phyloP scores from a whole-genome alignment of 768 basidiomycete species.

The Paxillus involutus region DNA sequence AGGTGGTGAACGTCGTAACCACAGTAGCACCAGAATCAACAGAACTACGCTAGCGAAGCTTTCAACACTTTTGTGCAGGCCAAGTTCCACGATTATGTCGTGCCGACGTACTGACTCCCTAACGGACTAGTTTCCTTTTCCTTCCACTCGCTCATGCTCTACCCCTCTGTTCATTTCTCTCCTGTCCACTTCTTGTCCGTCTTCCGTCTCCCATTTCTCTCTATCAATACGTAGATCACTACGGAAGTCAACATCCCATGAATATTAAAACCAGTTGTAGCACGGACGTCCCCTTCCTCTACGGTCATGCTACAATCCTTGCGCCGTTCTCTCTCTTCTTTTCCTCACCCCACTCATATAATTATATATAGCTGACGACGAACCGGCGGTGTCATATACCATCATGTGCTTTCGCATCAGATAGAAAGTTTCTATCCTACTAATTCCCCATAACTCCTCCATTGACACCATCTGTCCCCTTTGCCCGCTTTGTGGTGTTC shows the following conservation, averaged over 20 bases:
- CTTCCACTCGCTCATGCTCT: background rate
- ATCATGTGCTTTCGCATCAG: no score
- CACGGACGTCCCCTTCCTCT: background rate
- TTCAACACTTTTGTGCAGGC: conserved; percentile 16
- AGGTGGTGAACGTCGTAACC: no score
- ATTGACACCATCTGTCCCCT: no score
- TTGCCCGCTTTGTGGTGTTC: no score
- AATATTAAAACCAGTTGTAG: background rate
- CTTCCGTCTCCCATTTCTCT: background rate
- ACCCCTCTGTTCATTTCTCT: background rate
- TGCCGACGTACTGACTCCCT: no score
- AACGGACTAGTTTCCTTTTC: background rate
- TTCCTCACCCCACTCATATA: background rate
- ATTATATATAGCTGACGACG: background rate
- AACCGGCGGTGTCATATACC: background rate
- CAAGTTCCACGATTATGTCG: conserved; percentile 36
- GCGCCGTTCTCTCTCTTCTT: background rate
- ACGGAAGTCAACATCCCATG: background rate
- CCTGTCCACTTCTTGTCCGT: no score
- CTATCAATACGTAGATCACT: background rate
- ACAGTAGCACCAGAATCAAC: conserved; percentile 25
- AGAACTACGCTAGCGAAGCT: conserved; percentile 17
- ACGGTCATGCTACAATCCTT: background rate
- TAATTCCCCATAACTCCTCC: no score
- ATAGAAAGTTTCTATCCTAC: no score